Base-by-base conservation (phyloP, 1,284 basidiomycete species). In the Cystobasidium pallidum region DNA sequence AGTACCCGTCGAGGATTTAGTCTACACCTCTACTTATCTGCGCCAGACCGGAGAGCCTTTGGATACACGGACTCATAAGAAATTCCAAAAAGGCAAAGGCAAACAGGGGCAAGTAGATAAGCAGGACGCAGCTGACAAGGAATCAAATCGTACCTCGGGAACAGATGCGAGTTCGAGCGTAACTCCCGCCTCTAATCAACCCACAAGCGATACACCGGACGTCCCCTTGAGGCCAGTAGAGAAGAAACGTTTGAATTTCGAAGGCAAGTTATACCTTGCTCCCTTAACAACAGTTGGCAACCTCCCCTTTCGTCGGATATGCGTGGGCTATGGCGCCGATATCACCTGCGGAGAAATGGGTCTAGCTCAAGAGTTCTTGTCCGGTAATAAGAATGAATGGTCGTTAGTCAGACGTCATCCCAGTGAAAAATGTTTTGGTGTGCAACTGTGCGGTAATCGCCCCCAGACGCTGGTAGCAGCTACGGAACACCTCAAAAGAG, bases 221-320 rank as follows among this genome's bases (percentile, higher is more conserved):
- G 88, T 88, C 0, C 88, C 87, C 0, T 78, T 87, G 36, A 85
- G 91, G 34, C 88, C 89, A 26, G 80, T 83, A 15, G 95, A 99
- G 82, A 98, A 97, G 84, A 91, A 88, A 79, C 84, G 91, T 32
- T 81, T 99, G 26, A 82, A 91, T 77, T 98, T 94, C 92, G 83
- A 84, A 11, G 91, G 90, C 11, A 91, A 92, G 80, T 90, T 91
- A 1, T 99, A 98, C 82, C 86, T 96, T 1, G 94, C 94, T 0
- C 94, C 95, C 0, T 83, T 99, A 11, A 98, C 95, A 0, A 99
- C 94, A 0, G 93, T 95, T 32, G 94, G 95, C 32, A 98, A 98
- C 78, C 81, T 98, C 78, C 95, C 95, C 0, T 99, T 98, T 85
- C 88, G 95, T 19, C 86, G 94, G 26, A 82, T 99, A 21, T 97